Evolutionary conservation across 2,329 filamentous ascomycete genomes (phyloP).

Genomic region (Hymenoscyphus scutula): DNA sequence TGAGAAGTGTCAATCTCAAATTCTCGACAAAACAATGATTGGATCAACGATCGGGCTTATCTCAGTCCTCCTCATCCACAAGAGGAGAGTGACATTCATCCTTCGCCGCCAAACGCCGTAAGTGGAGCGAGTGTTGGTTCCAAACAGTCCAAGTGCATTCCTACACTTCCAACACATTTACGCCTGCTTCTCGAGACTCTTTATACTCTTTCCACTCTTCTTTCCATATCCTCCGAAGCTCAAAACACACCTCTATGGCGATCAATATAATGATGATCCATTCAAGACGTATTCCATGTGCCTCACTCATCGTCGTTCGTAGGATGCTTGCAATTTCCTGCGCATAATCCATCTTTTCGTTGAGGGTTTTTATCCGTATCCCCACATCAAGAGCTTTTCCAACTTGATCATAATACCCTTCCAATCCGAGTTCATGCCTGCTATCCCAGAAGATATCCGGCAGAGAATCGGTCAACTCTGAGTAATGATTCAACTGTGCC

Average conservation of each 20-base stretch:
- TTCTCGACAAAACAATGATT: too few species aligned
- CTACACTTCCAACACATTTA: neutral
- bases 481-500: constrained; percentile 94
- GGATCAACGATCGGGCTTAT: too few species aligned
- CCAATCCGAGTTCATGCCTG: constrained; percentile 81
- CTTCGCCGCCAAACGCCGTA: too few species aligned
- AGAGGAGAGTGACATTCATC: too few species aligned
- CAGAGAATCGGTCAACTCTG: constrained; percentile 89
- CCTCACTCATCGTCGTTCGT: constrained; percentile 84
- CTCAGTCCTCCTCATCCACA: too few species aligned
- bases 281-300: constrained; percentile 82
- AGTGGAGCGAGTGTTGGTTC: too few species aligned
- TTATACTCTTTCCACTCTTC: constrained; percentile 36
- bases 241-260: constrained; percentile 86
- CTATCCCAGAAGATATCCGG: constrained; percentile 98
- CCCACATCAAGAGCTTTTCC: constrained; percentile 87
- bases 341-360: constrained; percentile 97
- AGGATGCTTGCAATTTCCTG: constrained; percentile 91
- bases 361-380: constrained; percentile 84
- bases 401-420: constrained; percentile 93
- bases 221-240: constrained; percentile 58
- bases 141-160: neutral
- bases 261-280: constrained; percentile 97
- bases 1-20: too few species aligned
- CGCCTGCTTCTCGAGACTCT: constrained; percentile 15